Conservation (phyloP, 257 asterid genomes). For the Oldenlandia corymbosa region DNA sequence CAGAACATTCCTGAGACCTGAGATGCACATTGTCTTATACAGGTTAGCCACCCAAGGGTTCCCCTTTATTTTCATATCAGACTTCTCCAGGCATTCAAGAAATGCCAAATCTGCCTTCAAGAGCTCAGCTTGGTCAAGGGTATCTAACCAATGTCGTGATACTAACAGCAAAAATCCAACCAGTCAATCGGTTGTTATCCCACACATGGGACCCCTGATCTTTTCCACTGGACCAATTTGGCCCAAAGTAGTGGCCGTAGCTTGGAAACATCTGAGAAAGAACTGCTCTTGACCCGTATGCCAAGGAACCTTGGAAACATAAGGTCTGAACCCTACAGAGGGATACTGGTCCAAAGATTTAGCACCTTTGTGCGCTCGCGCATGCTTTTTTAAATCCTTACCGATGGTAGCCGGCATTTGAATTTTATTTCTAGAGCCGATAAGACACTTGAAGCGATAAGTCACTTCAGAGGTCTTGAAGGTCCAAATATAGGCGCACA, state of each 20-base stretch:
- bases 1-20: slow-evolving; percentile 72
- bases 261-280: slow-evolving; percentile 84
- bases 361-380: slow-evolving; percentile 29
- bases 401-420: slow-evolving; percentile 76
- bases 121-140: slow-evolving; percentile 81
- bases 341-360: slow-evolving; percentile 38
- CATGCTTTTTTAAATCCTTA: slow-evolving; percentile 49
- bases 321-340: slow-evolving; percentile 72
- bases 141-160: slow-evolving; percentile 93
- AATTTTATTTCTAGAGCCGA: slow-evolving; percentile 37
- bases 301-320: slow-evolving; percentile 91
- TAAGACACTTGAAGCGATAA: too few species aligned
- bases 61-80: slow-evolving; percentile 59
- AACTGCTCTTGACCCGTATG: slow-evolving; percentile 84
- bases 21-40: slow-evolving; percentile 78
- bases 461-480: too few species aligned
- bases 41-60: slow-evolving; percentile 59
- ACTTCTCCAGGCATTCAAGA: slow-evolving; percentile 89
- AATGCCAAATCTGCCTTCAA: slow-evolving; percentile 87
- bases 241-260: slow-evolving; percentile 91
- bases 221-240: slow-evolving; percentile 96
- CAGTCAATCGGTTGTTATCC: slow-evolving; percentile 91
- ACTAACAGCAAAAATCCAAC: slow-evolving; percentile 95
- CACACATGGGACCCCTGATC: slow-evolving; percentile 75
- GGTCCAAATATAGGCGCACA: too few species aligned